Conservation (phyloP, 805 yeast genomes). For the Clavispora fructus region DNA sequence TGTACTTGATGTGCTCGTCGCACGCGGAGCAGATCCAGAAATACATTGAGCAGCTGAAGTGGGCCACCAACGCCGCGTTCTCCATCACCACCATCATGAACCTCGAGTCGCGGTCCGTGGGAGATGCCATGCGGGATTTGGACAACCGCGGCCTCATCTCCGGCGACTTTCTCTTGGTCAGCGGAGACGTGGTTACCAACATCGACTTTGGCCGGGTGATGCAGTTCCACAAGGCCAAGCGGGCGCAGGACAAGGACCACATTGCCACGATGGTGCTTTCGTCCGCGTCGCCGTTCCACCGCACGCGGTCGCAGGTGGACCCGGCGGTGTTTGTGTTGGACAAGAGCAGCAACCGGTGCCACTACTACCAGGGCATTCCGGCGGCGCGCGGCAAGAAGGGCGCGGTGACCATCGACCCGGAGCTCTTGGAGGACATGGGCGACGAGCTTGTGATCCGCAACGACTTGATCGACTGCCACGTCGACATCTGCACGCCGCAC, state of each 20-base stretch:
- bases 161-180: conserved; percentile 82
- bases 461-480: conserved; percentile 93
- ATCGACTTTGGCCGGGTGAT: conserved; percentile 72
- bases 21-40: conserved; percentile 86
- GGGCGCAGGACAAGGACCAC: conserved; percentile 76
- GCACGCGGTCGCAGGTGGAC: conserved; percentile 74
- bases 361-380: conserved; percentile 79
- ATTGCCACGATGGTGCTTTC: conserved; percentile 92
- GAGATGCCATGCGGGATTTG: conserved; percentile 95
- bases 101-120: conserved; percentile 84
- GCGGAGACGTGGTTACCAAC: conserved; percentile 95
- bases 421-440: conserved; percentile 68
- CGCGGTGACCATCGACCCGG: conserved; percentile 68
- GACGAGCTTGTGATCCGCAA: conserved; percentile 75
- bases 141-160: conserved; percentile 86
- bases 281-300: conserved; percentile 77
- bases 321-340: conserved; percentile 85
- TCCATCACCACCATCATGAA: conserved; percentile 73
- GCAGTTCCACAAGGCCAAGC: conserved; percentile 67
- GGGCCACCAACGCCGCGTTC: conserved; percentile 77
- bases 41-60: conserved; percentile 70
- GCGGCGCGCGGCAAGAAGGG: conserved; percentile 36
- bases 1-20: conserved; percentile 80
- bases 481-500: conserved; percentile 90
- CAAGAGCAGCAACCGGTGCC: conserved; percentile 64